These are phyloP conservation scores for Ambispora gerdemannii DNA, from an alignment of 192 early-diverging fungal genomes.

Conservation along the genomic window DNA sequence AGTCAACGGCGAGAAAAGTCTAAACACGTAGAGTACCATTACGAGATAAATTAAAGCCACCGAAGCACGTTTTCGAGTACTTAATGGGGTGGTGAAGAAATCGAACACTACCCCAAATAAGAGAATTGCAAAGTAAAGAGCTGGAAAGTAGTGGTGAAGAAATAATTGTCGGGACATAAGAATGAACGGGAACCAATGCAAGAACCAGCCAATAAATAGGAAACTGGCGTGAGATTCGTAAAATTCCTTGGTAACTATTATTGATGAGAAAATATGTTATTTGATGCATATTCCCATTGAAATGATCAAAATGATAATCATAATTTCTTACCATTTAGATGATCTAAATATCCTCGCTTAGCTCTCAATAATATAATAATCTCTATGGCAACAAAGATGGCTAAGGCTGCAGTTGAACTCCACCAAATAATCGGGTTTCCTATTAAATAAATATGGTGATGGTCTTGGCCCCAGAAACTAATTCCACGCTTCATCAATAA, in stretches of 20 bases:
- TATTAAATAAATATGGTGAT: conserved; percentile 81
- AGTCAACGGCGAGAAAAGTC: conserved; percentile 70
- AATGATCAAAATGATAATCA: background rate
- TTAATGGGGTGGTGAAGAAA: conserved; percentile 61
- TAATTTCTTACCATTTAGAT: conserved; percentile 34
- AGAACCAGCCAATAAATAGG: conserved; percentile 69
- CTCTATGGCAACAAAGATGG: conserved; percentile 56
- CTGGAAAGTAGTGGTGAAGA: conserved; percentile 93
- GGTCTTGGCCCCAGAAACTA: conserved; percentile 73
- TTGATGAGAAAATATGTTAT: background rate
- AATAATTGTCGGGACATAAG: conserved; percentile 88
- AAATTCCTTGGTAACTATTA: conserved; percentile 41
- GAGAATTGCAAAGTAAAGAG: conserved; percentile 84
- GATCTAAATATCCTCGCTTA: conserved; percentile 51
- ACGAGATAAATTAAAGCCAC: conserved; percentile 51
- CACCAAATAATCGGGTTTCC: conserved; percentile 90
- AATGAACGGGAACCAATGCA: conserved; percentile 89
- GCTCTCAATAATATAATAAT: conserved; percentile 53
- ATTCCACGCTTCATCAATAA: conserved; percentile 82
- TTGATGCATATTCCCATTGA: no score
- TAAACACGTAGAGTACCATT: conserved; percentile 62
- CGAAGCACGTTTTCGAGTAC: conserved; percentile 48
- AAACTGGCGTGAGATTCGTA: conserved; percentile 63
- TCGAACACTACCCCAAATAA: conserved; percentile 71
- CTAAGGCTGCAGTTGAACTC: conserved; percentile 60